These are phyloP conservation scores for Mangifera indica DNA, from an alignment of 345 rosid species.

Conservation along the genomic window DNA sequence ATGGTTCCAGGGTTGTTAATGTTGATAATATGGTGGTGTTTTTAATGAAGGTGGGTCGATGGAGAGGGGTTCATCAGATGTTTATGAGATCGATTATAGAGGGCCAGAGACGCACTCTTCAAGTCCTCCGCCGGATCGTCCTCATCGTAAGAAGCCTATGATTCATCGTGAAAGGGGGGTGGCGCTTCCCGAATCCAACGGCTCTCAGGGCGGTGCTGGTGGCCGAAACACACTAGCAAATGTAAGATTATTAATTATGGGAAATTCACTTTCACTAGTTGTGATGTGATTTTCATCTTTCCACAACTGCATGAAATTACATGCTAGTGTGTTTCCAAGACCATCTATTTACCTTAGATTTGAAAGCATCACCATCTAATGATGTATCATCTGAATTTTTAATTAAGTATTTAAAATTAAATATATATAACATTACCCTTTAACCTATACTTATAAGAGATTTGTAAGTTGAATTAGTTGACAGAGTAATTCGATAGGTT, in stretches of 20 bases:
- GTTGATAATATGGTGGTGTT: too few relatives aligned
- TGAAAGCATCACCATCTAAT: too few relatives aligned
- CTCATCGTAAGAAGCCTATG: slow-evolving; percentile 27
- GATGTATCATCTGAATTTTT: too few relatives aligned
- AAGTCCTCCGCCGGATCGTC: slow-evolving; percentile 41
- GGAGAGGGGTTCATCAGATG: slow-evolving; percentile 19
- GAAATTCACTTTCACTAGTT: neutral
- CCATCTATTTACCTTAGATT: too few relatives aligned
- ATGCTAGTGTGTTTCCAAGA: too few relatives aligned
- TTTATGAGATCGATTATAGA: slow-evolving; percentile 49
- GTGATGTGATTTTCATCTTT: too few relatives aligned
- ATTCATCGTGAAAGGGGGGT: neutral
- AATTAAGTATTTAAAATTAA: too few relatives aligned
- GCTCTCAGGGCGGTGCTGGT: slow-evolving; percentile 6
- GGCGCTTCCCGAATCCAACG: slow-evolving; percentile 16
- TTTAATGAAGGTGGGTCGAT: slow-evolving; percentile 5
- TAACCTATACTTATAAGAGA: too few relatives aligned
- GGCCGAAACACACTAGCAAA: slow-evolving; percentile 1
- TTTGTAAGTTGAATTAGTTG: too few relatives aligned
- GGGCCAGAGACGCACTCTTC: slow-evolving; percentile 57
- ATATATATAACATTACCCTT: too few relatives aligned
- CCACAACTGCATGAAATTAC: neutral
- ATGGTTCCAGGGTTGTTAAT: too few relatives aligned
- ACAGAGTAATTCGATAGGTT: too few relatives aligned
- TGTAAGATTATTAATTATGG: slow-evolving; percentile 8